These are phyloP conservation scores for Tylopilus balloui DNA, from an alignment of 768 basidiomycete genomes.

Conservation along the genomic window DNA sequence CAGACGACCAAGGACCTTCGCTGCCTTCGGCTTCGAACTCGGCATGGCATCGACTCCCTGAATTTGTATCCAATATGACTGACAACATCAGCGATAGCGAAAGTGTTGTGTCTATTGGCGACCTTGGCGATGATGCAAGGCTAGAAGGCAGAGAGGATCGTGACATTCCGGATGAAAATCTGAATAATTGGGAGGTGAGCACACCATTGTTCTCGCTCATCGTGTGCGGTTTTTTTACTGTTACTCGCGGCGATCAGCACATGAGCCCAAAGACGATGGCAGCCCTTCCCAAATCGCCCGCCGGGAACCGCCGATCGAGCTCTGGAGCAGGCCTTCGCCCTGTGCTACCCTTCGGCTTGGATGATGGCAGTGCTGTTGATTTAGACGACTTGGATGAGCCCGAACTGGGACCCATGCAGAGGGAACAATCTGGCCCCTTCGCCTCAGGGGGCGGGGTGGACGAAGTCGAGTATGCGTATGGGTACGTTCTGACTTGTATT, in stretches of 20 bases:
- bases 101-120: conserved; percentile 86
- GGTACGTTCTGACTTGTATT: conserved; percentile 42
- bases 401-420: conserved; percentile 72
- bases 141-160: conserved; percentile 62
- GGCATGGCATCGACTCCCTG: conserved; percentile 83
- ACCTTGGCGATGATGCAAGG: conserved; percentile 76
- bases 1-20: conserved; percentile 49
- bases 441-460: conserved; percentile 79
- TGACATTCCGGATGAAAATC: conserved; percentile 68
- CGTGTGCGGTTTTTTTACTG: not conserved
- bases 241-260: conserved; percentile 49
- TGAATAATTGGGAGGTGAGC: conserved; percentile 95
- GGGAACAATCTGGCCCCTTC: conserved; percentile 70
- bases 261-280: conserved; percentile 97
- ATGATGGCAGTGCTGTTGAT: conserved; percentile 71
- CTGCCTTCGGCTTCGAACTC: conserved; percentile 36
- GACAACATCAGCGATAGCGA: conserved; percentile 94
- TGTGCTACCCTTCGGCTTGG: conserved; percentile 70
- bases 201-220: not conserved
- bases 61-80: conserved; percentile 73
- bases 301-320: conserved; percentile 74
- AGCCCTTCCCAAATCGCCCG: conserved; percentile 87
- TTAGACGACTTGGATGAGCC: conserved; percentile 67
- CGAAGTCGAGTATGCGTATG: conserved; percentile 86
- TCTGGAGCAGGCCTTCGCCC: conserved; percentile 83